phyloP scores from a whole-genome alignment of 1,139 yeast genomes.

The Kurtzmaniella quercitrusa region DNA sequence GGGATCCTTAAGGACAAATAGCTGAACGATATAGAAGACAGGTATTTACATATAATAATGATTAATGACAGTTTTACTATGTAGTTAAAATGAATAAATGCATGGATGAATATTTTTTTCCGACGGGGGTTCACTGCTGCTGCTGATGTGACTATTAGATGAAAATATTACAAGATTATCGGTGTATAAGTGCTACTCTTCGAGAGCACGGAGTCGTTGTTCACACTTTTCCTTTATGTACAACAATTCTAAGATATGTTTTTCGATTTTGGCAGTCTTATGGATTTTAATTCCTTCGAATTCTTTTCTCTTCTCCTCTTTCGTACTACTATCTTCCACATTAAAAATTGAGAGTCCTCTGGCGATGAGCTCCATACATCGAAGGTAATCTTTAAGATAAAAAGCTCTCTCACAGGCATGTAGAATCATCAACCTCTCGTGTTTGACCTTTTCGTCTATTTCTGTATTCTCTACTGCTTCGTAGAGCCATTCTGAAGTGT shows the following conservation, averaged over 20 bases:
- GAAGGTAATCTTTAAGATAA: conserved; percentile 38
- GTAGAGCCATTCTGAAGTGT: conserved; percentile 44
- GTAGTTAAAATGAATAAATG: background rate
- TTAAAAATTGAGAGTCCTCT: conserved; percentile 27
- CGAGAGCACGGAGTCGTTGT: conserved; percentile 9
- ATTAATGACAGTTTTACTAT: background rate
- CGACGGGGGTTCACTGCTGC: no score
- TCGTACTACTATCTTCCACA: conserved; percentile 23
- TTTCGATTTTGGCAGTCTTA: conserved; percentile 35
- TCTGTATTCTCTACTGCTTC: conserved; percentile 20
- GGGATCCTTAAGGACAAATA: conserved; percentile 10
- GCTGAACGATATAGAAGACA: no score
- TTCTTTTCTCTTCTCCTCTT: conserved; percentile 16
- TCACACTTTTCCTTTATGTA: conserved; percentile 38
- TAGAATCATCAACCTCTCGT: conserved; percentile 31
- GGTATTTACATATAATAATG: background rate
- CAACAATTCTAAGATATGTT: conserved; percentile 43
- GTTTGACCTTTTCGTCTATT: conserved; percentile 25
- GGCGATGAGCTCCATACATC: conserved; percentile 36
- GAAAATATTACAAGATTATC: no score
- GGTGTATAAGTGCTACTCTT: background rate
- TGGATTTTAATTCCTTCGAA: conserved; percentile 23
- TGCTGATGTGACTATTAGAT: no score
- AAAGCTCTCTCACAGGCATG: conserved; percentile 50
- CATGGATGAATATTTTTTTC: background rate